These are phyloP conservation scores for Volvox reticuliferus DNA, from an alignment of 139 green algal genomes.

Conservation along the genomic window DNA sequence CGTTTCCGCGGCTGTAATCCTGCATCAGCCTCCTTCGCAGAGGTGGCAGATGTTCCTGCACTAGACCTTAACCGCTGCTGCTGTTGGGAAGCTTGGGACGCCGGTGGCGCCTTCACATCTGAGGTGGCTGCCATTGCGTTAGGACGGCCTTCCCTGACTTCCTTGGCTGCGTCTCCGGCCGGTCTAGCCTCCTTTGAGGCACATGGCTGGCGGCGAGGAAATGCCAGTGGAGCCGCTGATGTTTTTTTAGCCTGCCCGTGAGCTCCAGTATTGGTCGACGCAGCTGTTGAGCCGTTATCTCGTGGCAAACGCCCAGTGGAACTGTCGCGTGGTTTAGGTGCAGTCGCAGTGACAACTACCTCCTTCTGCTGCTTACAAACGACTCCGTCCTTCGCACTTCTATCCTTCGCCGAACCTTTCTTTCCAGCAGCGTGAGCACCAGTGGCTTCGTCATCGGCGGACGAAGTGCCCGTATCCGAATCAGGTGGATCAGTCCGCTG, in stretches of 20 bases:
- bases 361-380: not conserved
- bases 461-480: not conserved
- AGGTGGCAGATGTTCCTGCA: not conserved
- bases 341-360: not conserved
- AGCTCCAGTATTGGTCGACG: not conserved
- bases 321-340: not conserved
- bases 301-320: not conserved
- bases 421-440: not conserved
- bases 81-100: not conserved
- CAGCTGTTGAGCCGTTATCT: conserved; percentile 6
- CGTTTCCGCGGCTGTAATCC: conserved; percentile 13
- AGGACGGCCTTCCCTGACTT: not conserved
- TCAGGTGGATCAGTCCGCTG: not conserved
- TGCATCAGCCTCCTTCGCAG: not conserved
- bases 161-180: not conserved
- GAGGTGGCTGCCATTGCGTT: not conserved
- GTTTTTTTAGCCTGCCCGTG: not conserved
- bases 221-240: not conserved
- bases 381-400: not conserved
- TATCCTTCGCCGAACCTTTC: not conserved
- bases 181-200: not conserved
- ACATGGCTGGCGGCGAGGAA: not conserved
- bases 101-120: not conserved
- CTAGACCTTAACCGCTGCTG: not conserved
- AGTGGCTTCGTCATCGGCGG: conserved; percentile 4